Evolutionary conservation across 768 basidiomycete species (phyloP), one percentile per base, ranked within the genome.

Genomic region (Tulasnella sp.): DNA sequence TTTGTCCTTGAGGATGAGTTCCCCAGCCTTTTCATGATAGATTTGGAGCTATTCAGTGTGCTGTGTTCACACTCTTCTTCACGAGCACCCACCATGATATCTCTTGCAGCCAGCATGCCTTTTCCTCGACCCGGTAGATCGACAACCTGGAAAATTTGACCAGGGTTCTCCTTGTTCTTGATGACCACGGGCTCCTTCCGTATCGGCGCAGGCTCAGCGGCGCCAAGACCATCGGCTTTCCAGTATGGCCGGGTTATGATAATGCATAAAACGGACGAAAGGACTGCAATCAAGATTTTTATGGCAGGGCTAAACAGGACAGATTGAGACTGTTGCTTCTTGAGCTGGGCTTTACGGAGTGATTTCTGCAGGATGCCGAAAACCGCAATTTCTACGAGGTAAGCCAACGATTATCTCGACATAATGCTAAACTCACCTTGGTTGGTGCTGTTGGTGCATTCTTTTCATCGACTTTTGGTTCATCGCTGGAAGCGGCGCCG

Each of bases 111-210:
- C 19, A 74, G 17, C 42, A 54, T 74, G 19, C 72, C 72, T 31
- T 74, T 74, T 22, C 72, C 72, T 38, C 52, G 49, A 36, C 72
- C 72, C 1, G 42, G 42, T 15, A 74, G 22, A 38, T 74, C 72
- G 19, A 69, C 68, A 3, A 69, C 68, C 68, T 37, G 36, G 17
- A 36, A 69, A n/a, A 58, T 58, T 29, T 58, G 54, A 58, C 54
- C 54, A 25, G 54, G 54, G 54, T 58, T 58, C 54, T 58, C 54
- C 54, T n/a, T 58, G 54, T 58, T 58, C 54, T 58, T 58, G 54
- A 58, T 58, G 29, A 58, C 54, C 54, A 58, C 54, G 29, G 54
- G 54, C 19, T 58, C 54, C 54, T 29, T 58, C 54, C 54, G 54
- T 29, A 58, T 58, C 22, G 54, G 4, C 22, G 54, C 54, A 11